Evolutionary conservation across 257 asterid genomes (phyloP).

Genomic region (Verbascum thapsus): DNA sequence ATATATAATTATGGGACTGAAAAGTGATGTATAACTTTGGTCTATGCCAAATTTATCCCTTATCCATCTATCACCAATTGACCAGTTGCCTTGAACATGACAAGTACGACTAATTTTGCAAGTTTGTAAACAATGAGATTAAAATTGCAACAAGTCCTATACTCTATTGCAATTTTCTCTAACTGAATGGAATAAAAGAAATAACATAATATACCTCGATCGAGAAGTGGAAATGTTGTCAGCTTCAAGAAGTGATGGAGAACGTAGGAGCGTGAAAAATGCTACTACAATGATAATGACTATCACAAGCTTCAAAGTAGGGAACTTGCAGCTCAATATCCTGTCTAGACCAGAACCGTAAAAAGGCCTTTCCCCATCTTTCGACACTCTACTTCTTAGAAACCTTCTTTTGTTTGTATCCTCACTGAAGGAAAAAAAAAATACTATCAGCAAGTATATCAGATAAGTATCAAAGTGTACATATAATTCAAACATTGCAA

Average conservation of each 20-base stretch:
- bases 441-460: constrained; percentile 23
- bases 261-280: constrained; percentile 53
- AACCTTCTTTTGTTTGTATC: constrained; percentile 63
- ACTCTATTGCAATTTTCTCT: no score
- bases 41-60: constrained; percentile 45
- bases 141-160: no score
- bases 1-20: no score
- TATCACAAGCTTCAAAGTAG: constrained; percentile 61
- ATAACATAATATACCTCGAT: constrained; percentile 48
- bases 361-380: constrained; percentile 60
- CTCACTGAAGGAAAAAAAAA: constrained; percentile 61
- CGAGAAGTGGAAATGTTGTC: constrained; percentile 43
- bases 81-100: no score
- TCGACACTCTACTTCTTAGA: constrained; percentile 52
- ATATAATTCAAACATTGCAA: background rate
- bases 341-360: constrained; percentile 58
- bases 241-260: constrained; percentile 61
- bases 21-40: constrained; percentile 50
- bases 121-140: no score
- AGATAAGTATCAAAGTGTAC: background rate
- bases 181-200: no score
- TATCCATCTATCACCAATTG: no score
- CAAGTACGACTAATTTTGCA: no score
- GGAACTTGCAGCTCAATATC: constrained; percentile 55
- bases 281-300: constrained; percentile 65